Evolutionary conservation across 352 stramenopile genomes (phyloP), one percentile per base, ranked within the genome.

Genomic region (Phytophthora sojae): DNA sequence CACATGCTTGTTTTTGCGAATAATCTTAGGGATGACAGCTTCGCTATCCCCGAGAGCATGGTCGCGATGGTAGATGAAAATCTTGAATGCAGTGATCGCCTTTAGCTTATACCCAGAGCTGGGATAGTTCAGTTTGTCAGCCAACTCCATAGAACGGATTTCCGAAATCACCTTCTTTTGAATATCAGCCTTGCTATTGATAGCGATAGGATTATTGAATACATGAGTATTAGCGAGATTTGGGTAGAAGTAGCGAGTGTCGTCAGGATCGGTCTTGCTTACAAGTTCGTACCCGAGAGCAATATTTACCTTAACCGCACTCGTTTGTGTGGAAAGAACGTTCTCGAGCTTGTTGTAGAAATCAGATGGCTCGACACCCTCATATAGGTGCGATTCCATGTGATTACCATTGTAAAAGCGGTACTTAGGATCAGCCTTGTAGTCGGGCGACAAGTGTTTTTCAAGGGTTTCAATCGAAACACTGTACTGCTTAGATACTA

Each of bases 101-200:
- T 64, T 71, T 17, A 64, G 42, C 55, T 50, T 29, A 44, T 65
- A 63, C 1, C 44, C 47, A 17, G 54, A 73, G 3, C 7, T 63
- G n/a, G 57, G 58, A 25, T 67, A 69, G 23, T 61, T 68, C 0
- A 77, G 54, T 19, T 29, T 58, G 21, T 77, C 35, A 66, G 58
- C 50, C 17, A 67, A 32, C 7, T 73, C 69, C 42, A 63, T 73
- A 4, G 35, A 77, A 0, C 45, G 19, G 12, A 57, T 77, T 17
- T 63, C 26, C 26, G 26, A 30, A 25, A 69, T 65, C 17, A 56
- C 50, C 49, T 61, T 62, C 26, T 30, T 30, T 35, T 44, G 25
- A 70, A 74, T 62, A n/a, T 71, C 64, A 32, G 23, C 8, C 47
- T 47, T 68, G 26, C 57, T 73, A 23, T 73, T 68, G 37, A 71